Evolutionary conservation across 495 filamentous ascomycete species (phyloP).

Genomic region (Staphylotrichum longicolle): DNA sequence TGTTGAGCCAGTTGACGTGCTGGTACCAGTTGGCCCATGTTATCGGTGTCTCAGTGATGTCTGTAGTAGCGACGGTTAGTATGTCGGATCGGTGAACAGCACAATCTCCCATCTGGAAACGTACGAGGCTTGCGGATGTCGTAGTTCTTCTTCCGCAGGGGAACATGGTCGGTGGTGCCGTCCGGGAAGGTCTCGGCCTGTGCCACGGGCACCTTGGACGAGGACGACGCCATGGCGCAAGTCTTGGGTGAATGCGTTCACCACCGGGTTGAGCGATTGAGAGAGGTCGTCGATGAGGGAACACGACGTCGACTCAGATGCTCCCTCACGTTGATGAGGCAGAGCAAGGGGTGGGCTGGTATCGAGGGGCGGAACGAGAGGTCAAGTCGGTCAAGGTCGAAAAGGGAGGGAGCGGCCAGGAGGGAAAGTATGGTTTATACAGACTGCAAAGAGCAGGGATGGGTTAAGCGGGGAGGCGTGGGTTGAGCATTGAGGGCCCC

Average conservation of each 20-base stretch:
- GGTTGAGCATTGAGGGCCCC: slow-evolving; percentile 13
- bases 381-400: slow-evolving; percentile 1
- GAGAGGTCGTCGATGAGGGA: slow-evolving; percentile 3
- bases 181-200: slow-evolving; percentile 45
- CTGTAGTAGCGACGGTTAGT: slow-evolving; percentile 22
- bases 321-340: slow-evolving; percentile 10
- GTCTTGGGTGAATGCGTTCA: slow-evolving; percentile 14
- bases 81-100: too few species aligned
- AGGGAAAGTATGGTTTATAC: slow-evolving; percentile 17
- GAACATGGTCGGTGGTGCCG: slow-evolving; percentile 50
- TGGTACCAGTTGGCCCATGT: slow-evolving; percentile 83
- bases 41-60: slow-evolving; percentile 62
- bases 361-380: too few species aligned
- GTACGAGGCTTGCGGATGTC: slow-evolving; percentile 48
- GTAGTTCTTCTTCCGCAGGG: slow-evolving; percentile 44
- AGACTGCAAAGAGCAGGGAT: slow-evolving; percentile 21
- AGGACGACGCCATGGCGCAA: slow-evolving; percentile 46
- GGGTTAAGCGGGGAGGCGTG: slow-evolving; percentile 23
- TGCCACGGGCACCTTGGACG: slow-evolving; percentile 36
- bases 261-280: slow-evolving; percentile 9
- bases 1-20: slow-evolving; percentile 95
- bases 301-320: slow-evolving; percentile 14
- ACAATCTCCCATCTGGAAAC: background rate
- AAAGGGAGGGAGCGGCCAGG: slow-evolving; percentile 8
- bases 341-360: background rate